A percentile compares a stretch with the other conserved stretches of the same genome.
These are phyloP conservation scores for Coemansia sp. DNA, from an alignment of 192 early-diverging fungal species.

Conservation along the genomic window DNA sequence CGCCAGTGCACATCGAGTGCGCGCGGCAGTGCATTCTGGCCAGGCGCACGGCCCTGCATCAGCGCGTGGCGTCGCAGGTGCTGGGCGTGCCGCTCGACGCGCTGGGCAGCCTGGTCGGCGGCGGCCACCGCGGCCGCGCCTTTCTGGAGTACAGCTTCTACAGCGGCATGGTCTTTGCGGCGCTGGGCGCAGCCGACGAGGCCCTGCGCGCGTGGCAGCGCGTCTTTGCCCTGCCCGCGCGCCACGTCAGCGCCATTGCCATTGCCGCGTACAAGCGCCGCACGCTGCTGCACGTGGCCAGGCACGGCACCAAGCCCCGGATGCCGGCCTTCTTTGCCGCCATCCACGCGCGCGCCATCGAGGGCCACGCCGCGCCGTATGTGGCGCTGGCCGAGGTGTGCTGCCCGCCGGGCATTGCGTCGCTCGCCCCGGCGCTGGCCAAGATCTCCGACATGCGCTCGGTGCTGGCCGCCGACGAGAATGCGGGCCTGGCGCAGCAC, in stretches of 20 bases:
- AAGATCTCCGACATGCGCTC: conserved; percentile 9
- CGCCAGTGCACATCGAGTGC: conserved; percentile 46
- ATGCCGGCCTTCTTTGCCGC: conserved; percentile 38
- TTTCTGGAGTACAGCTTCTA: conserved; percentile 44
- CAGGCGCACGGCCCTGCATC: conserved; percentile 18
- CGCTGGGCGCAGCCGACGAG: conserved; percentile 12
- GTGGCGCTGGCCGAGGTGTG: conserved; percentile 27
- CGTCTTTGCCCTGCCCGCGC: conserved; percentile 41
- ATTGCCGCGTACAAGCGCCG: conserved; percentile 41
- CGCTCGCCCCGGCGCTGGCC: conserved; percentile 8
- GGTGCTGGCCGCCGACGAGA: conserved; percentile 17
- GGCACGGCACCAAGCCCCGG: conserved; percentile 11
- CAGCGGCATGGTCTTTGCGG: conserved; percentile 48
- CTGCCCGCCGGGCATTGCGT: conserved; percentile 5
- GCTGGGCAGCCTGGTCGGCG: conserved; percentile 16
- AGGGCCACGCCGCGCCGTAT: conserved; percentile 20
- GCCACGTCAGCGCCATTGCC: conserved; percentile 39
- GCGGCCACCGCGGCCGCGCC: conserved; percentile 10
- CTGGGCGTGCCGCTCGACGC: conserved; percentile 22
- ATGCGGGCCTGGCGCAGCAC: conserved; percentile 20
- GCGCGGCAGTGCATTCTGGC: conserved; percentile 38
- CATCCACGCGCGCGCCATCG: conserved; percentile 27
- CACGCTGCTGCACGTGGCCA: conserved; percentile 11
- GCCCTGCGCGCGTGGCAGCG: conserved; percentile 40
- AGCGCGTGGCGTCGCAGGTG: conserved; percentile 13